phyloP scores from a whole-genome alignment of 2,329 filamentous ascomycete genomes.

The Bipolaris sorokiniana region DNA sequence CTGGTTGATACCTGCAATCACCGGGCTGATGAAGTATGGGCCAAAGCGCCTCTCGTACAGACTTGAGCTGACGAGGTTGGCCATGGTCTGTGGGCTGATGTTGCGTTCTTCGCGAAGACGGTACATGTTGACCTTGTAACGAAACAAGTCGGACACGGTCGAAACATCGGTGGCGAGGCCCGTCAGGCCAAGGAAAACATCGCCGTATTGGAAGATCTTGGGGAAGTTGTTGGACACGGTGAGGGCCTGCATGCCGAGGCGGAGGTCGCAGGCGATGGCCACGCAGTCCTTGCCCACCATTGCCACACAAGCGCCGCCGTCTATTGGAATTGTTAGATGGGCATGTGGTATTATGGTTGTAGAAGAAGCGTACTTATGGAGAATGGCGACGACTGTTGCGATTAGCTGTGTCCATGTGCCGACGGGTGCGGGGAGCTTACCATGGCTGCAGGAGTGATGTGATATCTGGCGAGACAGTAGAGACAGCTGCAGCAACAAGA shows the following conservation, averaged over 20 bases:
- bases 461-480: neutral
- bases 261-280: conserved; percentile 98
- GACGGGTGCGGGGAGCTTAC: conserved; percentile 38
- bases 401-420: conserved; percentile 38
- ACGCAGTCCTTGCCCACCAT: conserved; percentile 99
- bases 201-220: conserved; percentile 98
- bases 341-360: conserved; percentile 11
- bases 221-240: conserved; percentile 99
- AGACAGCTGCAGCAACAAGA: neutral
- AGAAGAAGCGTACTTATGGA: conserved; percentile 75
- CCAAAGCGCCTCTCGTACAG: conserved; percentile 97
- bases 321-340: conserved; percentile 48
- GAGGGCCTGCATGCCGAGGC: conserved; percentile 92
- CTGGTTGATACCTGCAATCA: conserved; percentile 92
- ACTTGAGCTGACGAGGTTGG: conserved; percentile 84
- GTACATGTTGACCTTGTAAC: conserved; percentile 99
- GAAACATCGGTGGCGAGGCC: conserved; percentile 95
- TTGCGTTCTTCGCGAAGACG: conserved; percentile 95
- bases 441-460: conserved; percentile 42
- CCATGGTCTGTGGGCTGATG: conserved; percentile 93
- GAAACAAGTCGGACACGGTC: conserved; percentile 95
- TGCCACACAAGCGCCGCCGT: conserved; percentile 93
- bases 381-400: conserved; percentile 80
- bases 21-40: conserved; percentile 93
- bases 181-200: conserved; percentile 93